These are phyloP conservation scores for Inosperma sp. DNA, from an alignment of 768 basidiomycete species.

Conservation along the genomic window DNA sequence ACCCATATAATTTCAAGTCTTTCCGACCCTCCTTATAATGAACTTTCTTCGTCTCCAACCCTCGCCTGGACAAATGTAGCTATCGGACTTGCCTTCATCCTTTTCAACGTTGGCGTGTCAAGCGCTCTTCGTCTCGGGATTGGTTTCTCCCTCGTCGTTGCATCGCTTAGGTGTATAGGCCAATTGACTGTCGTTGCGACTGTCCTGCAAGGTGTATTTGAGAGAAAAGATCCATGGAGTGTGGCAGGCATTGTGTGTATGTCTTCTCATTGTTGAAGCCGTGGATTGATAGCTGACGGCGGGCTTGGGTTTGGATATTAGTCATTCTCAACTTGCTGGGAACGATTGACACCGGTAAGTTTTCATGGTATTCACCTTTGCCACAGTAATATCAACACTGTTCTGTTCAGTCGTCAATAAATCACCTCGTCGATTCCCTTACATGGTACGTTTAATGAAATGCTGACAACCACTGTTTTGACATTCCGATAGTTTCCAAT, in stretches of 20 bases:
- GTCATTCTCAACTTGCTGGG: constrained; percentile 72
- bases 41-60: neutral
- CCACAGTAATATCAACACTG: neutral
- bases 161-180: constrained; percentile 68
- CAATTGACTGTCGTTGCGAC: constrained; percentile 75
- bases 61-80: constrained; percentile 73
- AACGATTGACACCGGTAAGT: constrained; percentile 69
- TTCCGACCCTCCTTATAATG: too few species aligned
- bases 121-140: constrained; percentile 61
- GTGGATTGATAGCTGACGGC: neutral
- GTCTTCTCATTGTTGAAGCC: constrained; percentile 26
- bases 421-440: constrained; percentile 60
- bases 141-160: constrained; percentile 60
- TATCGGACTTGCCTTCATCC: constrained; percentile 70
- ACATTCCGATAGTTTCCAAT: constrained; percentile 55
- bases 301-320: constrained; percentile 22
- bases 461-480: neutral
- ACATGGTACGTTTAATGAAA: constrained; percentile 52
- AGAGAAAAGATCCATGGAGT: constrained; percentile 67
- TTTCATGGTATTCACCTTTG: neutral
- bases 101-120: constrained; percentile 67
- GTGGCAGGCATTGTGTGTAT: constrained; percentile 70
- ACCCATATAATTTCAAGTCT: too few species aligned
- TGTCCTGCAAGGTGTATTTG: constrained; percentile 69
- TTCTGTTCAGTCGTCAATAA: constrained; percentile 65